These are phyloP conservation scores for Cryptomeria japonica DNA, from an alignment of 75 land plant genomes.

Conservation along the genomic window DNA sequence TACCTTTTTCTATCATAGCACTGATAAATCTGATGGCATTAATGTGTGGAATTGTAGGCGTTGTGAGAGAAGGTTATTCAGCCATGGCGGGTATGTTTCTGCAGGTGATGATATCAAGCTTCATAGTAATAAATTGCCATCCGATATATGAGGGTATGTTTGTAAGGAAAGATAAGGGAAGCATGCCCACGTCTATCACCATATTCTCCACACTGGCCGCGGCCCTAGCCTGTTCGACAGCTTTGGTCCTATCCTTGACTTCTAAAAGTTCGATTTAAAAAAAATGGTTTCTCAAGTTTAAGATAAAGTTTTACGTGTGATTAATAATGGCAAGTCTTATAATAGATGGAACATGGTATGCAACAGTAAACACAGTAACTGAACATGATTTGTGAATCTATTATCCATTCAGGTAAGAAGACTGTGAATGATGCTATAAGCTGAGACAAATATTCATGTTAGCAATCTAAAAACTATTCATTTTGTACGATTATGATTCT, in stretches of 20 bases:
- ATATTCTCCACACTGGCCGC: slow-evolving; percentile 13
- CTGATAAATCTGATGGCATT: slow-evolving; percentile 34
- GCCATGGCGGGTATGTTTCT: slow-evolving; percentile 3
- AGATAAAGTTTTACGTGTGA: too few relatives aligned
- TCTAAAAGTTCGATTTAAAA: not conserved
- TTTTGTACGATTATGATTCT: too few relatives aligned
- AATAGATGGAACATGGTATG: not conserved
- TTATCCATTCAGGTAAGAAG: too few relatives aligned
- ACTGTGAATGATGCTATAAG: too few relatives aligned
- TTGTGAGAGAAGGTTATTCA: not conserved
- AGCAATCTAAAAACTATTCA: too few relatives aligned
- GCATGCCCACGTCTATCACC: slow-evolving; percentile 25
- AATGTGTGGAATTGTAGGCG: not conserved
- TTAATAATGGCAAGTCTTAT: too few relatives aligned
- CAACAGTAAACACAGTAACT: too few relatives aligned
- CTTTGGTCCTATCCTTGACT: not conserved
- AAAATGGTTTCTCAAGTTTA: too few relatives aligned
- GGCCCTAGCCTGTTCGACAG: not conserved
- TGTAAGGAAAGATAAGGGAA: slow-evolving; percentile 37
- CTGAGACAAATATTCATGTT: too few relatives aligned
- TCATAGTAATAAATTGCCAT: slow-evolving; percentile 21
- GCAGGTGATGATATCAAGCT: slow-evolving; percentile 29
- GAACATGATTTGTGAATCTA: not conserved
- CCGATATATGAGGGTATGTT: slow-evolving; percentile 45
- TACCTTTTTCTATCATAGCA: slow-evolving; percentile 29